A percentile compares a stretch with the other conserved stretches of the same genome.
phyloP scores from a whole-genome alignment of 805 yeast species.

The Myxozyma mucilagina region DNA sequence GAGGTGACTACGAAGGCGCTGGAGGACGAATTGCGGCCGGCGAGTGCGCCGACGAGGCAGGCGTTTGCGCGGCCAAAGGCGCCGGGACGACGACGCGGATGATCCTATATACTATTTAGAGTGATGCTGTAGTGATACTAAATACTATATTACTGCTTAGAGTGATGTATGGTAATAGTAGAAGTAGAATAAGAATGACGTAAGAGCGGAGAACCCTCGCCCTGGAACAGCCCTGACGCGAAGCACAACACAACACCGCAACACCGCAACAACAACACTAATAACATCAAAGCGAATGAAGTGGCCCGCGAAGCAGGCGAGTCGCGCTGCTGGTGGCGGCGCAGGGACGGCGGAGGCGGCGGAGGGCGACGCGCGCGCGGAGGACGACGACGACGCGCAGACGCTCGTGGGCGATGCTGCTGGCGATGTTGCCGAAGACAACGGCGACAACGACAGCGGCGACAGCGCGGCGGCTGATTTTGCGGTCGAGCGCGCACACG shows the following conservation, averaged over 20 bases:
- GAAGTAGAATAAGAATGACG: too few relatives aligned
- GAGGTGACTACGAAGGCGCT: constrained; percentile 32
- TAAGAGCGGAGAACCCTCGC: too few relatives aligned
- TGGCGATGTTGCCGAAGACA: too few relatives aligned
- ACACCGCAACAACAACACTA: not conserved
- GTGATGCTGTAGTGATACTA: too few relatives aligned
- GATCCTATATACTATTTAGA: not conserved
- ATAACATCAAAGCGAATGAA: constrained; percentile 5
- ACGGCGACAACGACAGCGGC: too few relatives aligned
- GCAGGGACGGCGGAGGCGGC: constrained; percentile 13
- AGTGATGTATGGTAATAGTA: too few relatives aligned
- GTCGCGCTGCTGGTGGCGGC: not conserved
- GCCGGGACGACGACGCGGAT: constrained; percentile 29
- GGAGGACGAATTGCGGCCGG: constrained; percentile 25
- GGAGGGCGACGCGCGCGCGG: constrained; percentile 19
- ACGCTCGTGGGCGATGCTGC: too few relatives aligned
- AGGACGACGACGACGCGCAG: constrained; percentile 9
- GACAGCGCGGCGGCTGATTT: not conserved
- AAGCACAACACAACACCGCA: too few relatives aligned
- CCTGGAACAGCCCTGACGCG: not conserved
- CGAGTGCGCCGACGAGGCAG: constrained; percentile 8
- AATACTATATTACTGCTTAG: too few relatives aligned
- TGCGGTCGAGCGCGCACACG: not conserved
- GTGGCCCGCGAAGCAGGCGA: constrained; percentile 17
- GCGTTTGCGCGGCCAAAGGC: constrained; percentile 32